Evolutionary conservation across 2,329 filamentous ascomycete genomes (phyloP).

Genomic region (Venturia pyrina): DNA sequence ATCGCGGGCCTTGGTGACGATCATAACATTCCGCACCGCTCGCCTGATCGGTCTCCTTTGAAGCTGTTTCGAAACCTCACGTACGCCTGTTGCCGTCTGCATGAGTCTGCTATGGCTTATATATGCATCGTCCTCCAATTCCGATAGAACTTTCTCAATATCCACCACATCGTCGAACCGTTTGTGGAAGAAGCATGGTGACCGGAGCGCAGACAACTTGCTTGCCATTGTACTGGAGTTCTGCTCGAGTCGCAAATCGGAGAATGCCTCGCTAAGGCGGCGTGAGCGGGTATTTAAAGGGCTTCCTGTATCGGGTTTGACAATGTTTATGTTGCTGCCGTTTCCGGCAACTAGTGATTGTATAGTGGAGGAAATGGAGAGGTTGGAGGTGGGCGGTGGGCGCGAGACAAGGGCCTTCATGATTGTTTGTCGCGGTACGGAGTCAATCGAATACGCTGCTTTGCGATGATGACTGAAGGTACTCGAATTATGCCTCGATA

Average conservation of each 20-base stretch:
- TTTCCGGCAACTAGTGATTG: slow-evolving; percentile 43
- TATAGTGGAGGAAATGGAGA: slow-evolving; percentile 54
- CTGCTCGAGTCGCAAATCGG: slow-evolving; percentile 36
- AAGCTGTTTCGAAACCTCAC: slow-evolving; percentile 91
- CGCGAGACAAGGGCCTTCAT: slow-evolving; percentile 69
- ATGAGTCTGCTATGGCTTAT: slow-evolving; percentile 90
- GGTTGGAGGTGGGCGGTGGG: slow-evolving; percentile 42
- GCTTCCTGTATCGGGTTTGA: slow-evolving; percentile 18
- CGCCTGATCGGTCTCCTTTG: slow-evolving; percentile 86
- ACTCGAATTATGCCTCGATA: not conserved
- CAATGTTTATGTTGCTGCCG: slow-evolving; percentile 15
- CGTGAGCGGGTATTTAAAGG: slow-evolving; percentile 40
- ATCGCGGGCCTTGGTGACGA: slow-evolving; percentile 94
- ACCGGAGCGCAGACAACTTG: slow-evolving; percentile 62
- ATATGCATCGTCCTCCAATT: slow-evolving; percentile 62
- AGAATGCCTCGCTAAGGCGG: slow-evolving; percentile 51
- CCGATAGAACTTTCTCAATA: slow-evolving; percentile 87
- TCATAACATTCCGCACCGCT: slow-evolving; percentile 91
- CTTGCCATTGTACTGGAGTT: slow-evolving; percentile 33
- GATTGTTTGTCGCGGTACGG: slow-evolving; percentile 67
- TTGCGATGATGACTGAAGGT: slow-evolving; percentile 7
- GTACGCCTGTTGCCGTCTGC: slow-evolving; percentile 88
- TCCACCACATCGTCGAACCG: slow-evolving; percentile 94
- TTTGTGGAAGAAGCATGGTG: slow-evolving; percentile 96
- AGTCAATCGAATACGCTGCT: slow-evolving; percentile 47